Evolutionary conservation across 2,329 filamentous ascomycete species (phyloP).

Genomic region (Furcasterigmium furcatum): DNA sequence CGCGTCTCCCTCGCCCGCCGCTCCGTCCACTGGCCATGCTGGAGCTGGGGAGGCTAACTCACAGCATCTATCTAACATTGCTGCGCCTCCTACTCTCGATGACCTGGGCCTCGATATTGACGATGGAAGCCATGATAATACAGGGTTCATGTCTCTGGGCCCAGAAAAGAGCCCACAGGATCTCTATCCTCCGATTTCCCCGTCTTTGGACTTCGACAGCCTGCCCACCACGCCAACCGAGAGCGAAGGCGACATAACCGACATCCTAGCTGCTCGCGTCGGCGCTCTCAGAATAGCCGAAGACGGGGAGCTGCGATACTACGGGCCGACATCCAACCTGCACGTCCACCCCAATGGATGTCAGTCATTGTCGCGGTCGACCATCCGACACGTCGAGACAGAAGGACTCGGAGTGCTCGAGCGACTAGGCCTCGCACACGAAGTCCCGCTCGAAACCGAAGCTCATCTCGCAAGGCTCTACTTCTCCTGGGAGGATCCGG

Average conservation of each 20-base stretch:
- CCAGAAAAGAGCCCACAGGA: background rate
- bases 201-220: background rate
- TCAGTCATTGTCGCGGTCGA: slow-evolving; percentile 1
- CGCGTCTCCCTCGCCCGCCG: background rate
- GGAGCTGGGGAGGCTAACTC: background rate
- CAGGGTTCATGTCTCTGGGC: background rate
- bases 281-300: slow-evolving; percentile 10
- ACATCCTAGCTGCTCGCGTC: slow-evolving; percentile 11
- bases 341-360: slow-evolving; percentile 4
- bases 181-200: background rate
- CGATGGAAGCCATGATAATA: background rate
- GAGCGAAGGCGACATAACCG: slow-evolving; percentile 7
- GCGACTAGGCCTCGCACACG: slow-evolving; percentile 13
- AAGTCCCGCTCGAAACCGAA: slow-evolving; percentile 10
- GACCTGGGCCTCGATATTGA: background rate
- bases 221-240: slow-evolving; percentile 1
- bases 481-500: slow-evolving; percentile 19
- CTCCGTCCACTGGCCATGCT: background rate
- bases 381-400: slow-evolving; percentile 2
- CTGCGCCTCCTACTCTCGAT: background rate
- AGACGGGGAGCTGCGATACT: slow-evolving; percentile 14
- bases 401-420: background rate
- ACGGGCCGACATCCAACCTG: slow-evolving; percentile 15
- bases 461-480: slow-evolving; percentile 16
- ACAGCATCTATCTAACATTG: background rate